phyloP scores from a whole-genome alignment of 768 basidiomycete species.

The Peribolospora kevripleyi region DNA sequence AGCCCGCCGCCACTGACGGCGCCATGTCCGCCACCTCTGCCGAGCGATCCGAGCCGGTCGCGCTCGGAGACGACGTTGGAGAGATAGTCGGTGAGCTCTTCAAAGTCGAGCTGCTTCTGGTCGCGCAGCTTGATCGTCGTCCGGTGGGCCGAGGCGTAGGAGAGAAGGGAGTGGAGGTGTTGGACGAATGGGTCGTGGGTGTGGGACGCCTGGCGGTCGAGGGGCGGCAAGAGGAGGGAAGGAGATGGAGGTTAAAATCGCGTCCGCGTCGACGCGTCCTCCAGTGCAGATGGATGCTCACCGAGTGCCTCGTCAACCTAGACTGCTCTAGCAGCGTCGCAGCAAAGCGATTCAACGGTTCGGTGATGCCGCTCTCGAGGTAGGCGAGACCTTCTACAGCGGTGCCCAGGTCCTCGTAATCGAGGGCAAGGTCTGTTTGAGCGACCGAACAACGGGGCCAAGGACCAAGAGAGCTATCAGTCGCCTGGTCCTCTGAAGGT shows the following conservation, averaged over 20 bases:
- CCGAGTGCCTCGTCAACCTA: not conserved
- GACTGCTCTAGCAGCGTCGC: conserved; percentile 43
- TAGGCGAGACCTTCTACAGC: conserved; percentile 93
- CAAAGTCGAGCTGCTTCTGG: conserved; percentile 96
- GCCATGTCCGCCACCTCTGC: conserved; percentile 42
- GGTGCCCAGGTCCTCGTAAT: conserved; percentile 92
- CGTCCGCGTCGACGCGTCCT: not conserved
- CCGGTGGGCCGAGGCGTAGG: conserved; percentile 80
- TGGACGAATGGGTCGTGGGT: conserved; percentile 74
- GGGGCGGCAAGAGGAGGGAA: no score
- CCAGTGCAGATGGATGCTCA: no score
- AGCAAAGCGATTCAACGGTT: conserved; percentile 87
- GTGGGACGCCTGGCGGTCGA: conserved; percentile 42
- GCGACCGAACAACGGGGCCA: not conserved
- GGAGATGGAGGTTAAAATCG: not conserved
- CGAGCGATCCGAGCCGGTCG: conserved; percentile 72
- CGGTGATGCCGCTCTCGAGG: conserved; percentile 93
- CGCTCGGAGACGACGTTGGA: conserved; percentile 80
- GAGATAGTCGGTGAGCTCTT: conserved; percentile 85
- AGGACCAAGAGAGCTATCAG: not conserved
- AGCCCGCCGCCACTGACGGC: conserved; percentile 42
- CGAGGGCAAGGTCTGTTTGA: conserved; percentile 73
- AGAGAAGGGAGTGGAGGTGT: conserved; percentile 71
- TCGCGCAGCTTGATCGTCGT: conserved; percentile 86
- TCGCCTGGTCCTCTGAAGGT: not conserved